Percentiles rank a stretch among this genome's conserved stretches.
Evolutionary conservation across 2,329 filamentous ascomycete species (phyloP).

Genomic region (Zymoseptoria brevis): DNA sequence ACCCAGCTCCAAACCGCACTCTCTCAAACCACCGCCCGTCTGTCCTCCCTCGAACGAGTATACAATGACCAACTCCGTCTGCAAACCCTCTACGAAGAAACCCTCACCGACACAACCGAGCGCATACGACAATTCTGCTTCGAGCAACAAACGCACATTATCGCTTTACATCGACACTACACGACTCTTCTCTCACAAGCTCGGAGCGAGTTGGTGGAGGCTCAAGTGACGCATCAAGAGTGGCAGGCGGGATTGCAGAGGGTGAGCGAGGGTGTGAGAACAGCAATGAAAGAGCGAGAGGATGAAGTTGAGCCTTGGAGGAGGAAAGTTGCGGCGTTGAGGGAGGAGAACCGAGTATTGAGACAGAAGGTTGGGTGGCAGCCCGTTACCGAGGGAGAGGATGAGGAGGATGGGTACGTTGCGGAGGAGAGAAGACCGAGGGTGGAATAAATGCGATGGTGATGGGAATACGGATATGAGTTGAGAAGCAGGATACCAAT

Average conservation of each 20-base stretch:
- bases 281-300: slow-evolving; percentile 32
- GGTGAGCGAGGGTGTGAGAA: slow-evolving; percentile 36
- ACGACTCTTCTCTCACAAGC: slow-evolving; percentile 36
- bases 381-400: slow-evolving; percentile 29
- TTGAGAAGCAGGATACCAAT: neutral
- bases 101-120: slow-evolving; percentile 26
- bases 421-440: slow-evolving; percentile 7
- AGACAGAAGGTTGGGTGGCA: slow-evolving; percentile 41
- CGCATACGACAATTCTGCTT: slow-evolving; percentile 30
- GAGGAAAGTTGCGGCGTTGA: slow-evolving; percentile 35
- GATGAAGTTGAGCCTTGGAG: slow-evolving; percentile 32
- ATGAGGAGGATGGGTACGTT: slow-evolving; percentile 33
- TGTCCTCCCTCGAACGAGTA: slow-evolving; percentile 22
- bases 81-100: slow-evolving; percentile 35
- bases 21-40: slow-evolving; percentile 19
- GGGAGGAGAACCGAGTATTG: slow-evolving; percentile 42
- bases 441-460: neutral
- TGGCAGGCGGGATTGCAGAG: slow-evolving; percentile 42
- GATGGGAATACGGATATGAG: neutral
- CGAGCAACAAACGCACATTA: slow-evolving; percentile 36
- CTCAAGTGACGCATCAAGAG: slow-evolving; percentile 41
- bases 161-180: slow-evolving; percentile 43
- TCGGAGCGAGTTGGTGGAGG: slow-evolving; percentile 37
- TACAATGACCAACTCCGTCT: slow-evolving; percentile 22
- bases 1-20: slow-evolving; percentile 23